Percentiles rank a stretch among this genome's conserved stretches.
These are phyloP conservation scores for Elaeis guineensis DNA, from an alignment of 176 grass and related monocot genomes.

Conservation along the genomic window DNA sequence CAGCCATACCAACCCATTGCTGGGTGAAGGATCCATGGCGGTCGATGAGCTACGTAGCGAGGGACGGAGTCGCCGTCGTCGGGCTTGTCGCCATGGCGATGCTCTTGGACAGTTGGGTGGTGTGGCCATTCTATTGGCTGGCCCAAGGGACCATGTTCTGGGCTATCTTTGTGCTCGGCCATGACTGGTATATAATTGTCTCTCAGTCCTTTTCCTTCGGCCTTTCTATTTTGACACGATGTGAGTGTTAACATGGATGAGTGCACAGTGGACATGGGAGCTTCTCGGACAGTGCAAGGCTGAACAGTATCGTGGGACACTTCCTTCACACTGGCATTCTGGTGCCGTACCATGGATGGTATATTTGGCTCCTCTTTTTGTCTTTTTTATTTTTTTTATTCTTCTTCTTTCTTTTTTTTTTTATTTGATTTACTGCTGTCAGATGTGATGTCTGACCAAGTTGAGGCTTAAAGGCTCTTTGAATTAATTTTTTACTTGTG, in stretches of 20 bases:
- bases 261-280: slow-evolving; percentile 8
- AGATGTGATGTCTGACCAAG: no score
- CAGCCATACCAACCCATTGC: slow-evolving; percentile 57
- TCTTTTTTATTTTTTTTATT: not conserved
- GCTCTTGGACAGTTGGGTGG: slow-evolving; percentile 11
- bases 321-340: slow-evolving; percentile 7
- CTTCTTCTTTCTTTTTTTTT: not conserved
- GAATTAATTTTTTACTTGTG: no score
- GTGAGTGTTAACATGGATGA: no score
- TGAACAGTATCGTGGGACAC: slow-evolving; percentile 9
- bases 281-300: slow-evolving; percentile 12
- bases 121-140: slow-evolving; percentile 55
- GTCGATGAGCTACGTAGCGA: slow-evolving; percentile 53
- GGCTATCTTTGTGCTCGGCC: slow-evolving; percentile 52
- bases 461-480: no score
- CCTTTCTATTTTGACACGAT: no score
- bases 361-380: not conserved
- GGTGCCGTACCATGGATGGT: slow-evolving; percentile 22
- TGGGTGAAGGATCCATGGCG: slow-evolving; percentile 57
- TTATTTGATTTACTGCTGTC: not conserved
- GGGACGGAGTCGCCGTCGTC: slow-evolving; percentile 32
- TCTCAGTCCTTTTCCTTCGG: not conserved
- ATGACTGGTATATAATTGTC: slow-evolving; percentile 27
- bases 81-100: slow-evolving; percentile 21
- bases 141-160: slow-evolving; percentile 54